Base-by-base conservation (phyloP, 331 rosid genomes). In the Telfairia occidentalis region DNA sequence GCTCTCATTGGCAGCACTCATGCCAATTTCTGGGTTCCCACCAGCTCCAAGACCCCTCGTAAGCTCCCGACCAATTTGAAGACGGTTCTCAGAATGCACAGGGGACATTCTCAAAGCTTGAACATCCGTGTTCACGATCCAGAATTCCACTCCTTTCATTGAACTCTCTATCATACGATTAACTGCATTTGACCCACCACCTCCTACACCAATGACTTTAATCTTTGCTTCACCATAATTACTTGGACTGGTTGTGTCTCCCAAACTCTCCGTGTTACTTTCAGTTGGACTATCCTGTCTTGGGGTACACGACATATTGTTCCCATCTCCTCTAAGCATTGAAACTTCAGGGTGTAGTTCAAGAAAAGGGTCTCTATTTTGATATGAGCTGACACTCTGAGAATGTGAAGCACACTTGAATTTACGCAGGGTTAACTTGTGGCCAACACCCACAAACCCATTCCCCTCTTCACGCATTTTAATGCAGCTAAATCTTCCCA, bases 101-200 rank as follows among this genome's bases (percentile, higher is more conserved):
- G 98, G 97, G 0, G 98, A 94, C 97, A 94, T 94, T 79, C 88
- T 91, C 96, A 94, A 90, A n/a, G 98, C 98, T 79, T 94, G 98
- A 81, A 91, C 78, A 84, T 94, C 98, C 0, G 98, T 94, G 80
- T 94, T 94, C 45, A 91, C 96, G 67, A 94, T 90, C 98, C 98
- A 94, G 73, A 94, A 94, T 82, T 94, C 98, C 40, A 94, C 96
- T 37, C 98, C 98, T 71, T 85, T 90, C 96, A 94, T 87, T 23
- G 97, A 82, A 78, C 98, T 91, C 96, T 91, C 98, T 26, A 94
- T 94, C 98, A 94, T 94, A 53, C 98, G 98, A 73, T 94, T 94
- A 55, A 94, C 97, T 2, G 98, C 98, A 77, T 94, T 94, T 18
- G 98, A 94, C 48, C 98, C 98, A 28, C 98, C 98, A 76, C 98